Base-by-base conservation (phyloP, 306 rosid genomes). In the Castanea sativa region DNA sequence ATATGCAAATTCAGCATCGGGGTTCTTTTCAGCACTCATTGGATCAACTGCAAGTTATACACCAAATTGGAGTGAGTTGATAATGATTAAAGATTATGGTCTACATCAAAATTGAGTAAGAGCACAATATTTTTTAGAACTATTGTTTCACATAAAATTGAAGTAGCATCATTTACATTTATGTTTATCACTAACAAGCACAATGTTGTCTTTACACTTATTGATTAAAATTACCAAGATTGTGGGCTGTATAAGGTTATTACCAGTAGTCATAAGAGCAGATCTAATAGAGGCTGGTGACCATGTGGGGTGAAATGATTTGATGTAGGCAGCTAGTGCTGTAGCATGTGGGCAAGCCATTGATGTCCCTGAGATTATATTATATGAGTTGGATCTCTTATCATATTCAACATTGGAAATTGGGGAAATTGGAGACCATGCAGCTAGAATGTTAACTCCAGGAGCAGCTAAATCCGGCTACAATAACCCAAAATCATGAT, bases 1-100 rank as follows among this genome's bases (percentile, higher is more conserved):
- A 30, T 89, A 89, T 7, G 89, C 89, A 0, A 89, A 76, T 69
- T 89, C 92, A 4, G 81, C 87, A 0, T 82, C 83, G 0, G 83
- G 75, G 45, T 84, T 86, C 9, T 73, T 63, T 2, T 67, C 27
- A 4, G 81, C 3, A 38, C 80, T 86, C 87, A 86, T 15, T 1
- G 84, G 81, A 3, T 15, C 16, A 18, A 83, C 92, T 86, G 81
- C n/a, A 41, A 12, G 45, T 35, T 73, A 16, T 60, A 55, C 27
- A 27, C 38, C 16, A 18, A 4, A 32, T 73, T 7, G 33, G 19
- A 21, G 9, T 25, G n/a, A 59, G 1, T 12, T 10, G 3, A 19
- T 2, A 11, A 38, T 63, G 60, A 49, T 16, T 30, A 16, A 41
- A 41, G 45, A 41, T 41, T 41, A 8, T 7, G 23, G 9, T 38